Percentiles rank a stretch among this genome's conserved stretches.
These are phyloP conservation scores for Didymella pomorum DNA, from an alignment of 2,329 filamentous ascomycete genomes.

Conservation along the genomic window DNA sequence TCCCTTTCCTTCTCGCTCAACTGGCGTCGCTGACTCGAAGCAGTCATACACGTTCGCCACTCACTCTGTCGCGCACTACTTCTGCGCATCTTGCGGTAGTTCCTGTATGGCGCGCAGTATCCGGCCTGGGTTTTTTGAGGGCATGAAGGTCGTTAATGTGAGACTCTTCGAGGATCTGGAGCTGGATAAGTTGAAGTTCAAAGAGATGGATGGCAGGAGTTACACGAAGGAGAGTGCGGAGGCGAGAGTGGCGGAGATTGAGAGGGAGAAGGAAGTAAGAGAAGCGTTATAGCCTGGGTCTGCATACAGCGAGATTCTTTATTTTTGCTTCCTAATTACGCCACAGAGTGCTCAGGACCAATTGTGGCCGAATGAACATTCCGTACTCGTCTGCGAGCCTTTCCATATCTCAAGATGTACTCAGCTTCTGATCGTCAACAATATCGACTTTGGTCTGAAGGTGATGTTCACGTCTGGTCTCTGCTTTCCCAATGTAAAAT, in stretches of 20 bases:
- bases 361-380: too few relatives aligned
- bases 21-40: too few relatives aligned
- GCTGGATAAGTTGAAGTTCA: constrained; percentile 33
- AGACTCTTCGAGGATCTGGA: constrained; percentile 41
- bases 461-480: too few relatives aligned
- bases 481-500: too few relatives aligned
- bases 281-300: too few relatives aligned
- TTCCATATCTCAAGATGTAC: too few relatives aligned
- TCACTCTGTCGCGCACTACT: constrained; percentile 31
- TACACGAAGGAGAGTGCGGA: constrained; percentile 19
- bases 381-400: too few relatives aligned
- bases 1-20: neutral
- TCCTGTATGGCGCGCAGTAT: constrained; percentile 32
- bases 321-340: too few relatives aligned
- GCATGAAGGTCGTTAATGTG: constrained; percentile 40
- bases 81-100: constrained; percentile 44
- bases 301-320: too few relatives aligned
- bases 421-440: too few relatives aligned
- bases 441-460: too few relatives aligned
- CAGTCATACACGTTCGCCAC: constrained; percentile 41
- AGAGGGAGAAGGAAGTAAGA: neutral
- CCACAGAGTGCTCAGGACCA: too few relatives aligned
- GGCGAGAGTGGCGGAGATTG: constrained; percentile 13
- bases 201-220: constrained; percentile 38
- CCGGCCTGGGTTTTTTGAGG: constrained; percentile 27